phyloP scores from a whole-genome alignment of 768 basidiomycete genomes.

The Mycena epipterygia region DNA sequence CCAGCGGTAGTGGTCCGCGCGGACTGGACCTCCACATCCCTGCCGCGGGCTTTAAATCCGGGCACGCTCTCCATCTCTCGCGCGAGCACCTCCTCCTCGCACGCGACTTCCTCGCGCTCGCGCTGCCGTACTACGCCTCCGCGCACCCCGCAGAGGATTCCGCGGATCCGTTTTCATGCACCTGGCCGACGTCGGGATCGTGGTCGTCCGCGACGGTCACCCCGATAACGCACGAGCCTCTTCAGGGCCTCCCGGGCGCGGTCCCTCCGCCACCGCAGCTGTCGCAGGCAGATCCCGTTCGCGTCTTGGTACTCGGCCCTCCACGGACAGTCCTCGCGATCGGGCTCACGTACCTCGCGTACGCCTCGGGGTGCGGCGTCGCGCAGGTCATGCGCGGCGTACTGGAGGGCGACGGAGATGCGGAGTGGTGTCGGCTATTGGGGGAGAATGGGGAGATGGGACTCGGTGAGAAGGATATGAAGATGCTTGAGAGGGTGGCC shows the following conservation, averaged over 20 bases:
- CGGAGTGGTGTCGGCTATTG: constrained; percentile 22
- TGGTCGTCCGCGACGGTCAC: neutral
- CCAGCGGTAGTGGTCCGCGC: neutral
- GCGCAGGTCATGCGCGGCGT: constrained; percentile 26
- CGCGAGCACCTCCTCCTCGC: constrained; percentile 26
- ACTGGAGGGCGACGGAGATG: constrained; percentile 22
- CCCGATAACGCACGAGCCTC: constrained; percentile 1
- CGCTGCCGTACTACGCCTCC: constrained; percentile 30
- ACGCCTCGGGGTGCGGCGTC: constrained; percentile 21
- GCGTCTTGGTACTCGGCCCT: constrained; percentile 30
- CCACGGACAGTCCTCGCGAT: constrained; percentile 22
- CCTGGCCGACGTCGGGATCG: neutral
- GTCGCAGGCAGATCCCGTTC: constrained; percentile 26
- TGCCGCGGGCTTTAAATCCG: neutral
- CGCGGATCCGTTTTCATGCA: neutral
- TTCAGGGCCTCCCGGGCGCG: neutral
- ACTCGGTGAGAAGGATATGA: constrained; percentile 5
- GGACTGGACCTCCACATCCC: constrained; percentile 24
- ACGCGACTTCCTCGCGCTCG: constrained; percentile 36
- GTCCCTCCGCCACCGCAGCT: neutral
- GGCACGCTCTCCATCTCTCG: neutral
- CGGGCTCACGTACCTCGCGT: constrained; percentile 25
- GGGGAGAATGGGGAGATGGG: constrained; percentile 15
- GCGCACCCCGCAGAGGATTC: neutral
- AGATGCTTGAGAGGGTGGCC: constrained; percentile 19